These are phyloP conservation scores for Ramalina intermedia DNA, from an alignment of 495 filamentous ascomycete species.

Conservation along the genomic window DNA sequence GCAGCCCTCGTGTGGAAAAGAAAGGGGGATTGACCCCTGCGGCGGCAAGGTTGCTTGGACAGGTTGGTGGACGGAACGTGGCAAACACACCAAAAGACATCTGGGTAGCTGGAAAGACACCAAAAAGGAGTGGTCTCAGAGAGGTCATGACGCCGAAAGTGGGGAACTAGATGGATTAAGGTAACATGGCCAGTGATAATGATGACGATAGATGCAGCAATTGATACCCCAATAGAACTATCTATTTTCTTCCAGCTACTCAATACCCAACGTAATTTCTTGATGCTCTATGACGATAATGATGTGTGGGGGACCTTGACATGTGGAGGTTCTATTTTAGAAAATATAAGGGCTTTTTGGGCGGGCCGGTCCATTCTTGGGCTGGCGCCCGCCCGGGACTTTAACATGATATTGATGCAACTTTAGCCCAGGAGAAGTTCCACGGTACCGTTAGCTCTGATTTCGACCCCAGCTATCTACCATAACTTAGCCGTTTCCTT, in stretches of 20 bases:
- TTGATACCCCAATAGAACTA: not conserved
- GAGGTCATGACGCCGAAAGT: conserved; percentile 39
- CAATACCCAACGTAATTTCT: too few species aligned
- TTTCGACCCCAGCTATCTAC: not conserved
- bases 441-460: too few species aligned
- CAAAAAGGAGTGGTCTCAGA: conserved; percentile 26
- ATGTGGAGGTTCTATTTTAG: too few species aligned
- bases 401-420: too few species aligned
- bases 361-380: too few species aligned
- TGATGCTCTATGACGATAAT: too few species aligned
- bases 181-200: not conserved
- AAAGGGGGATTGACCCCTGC: conserved; percentile 50
- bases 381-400: too few species aligned
- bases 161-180: not conserved
- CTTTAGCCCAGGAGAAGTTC: not conserved
- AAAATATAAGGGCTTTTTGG: too few species aligned
- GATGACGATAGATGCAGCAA: not conserved
- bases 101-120: conserved; percentile 28
- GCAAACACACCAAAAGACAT: conserved; percentile 10
- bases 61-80: conserved; percentile 38
- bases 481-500: not conserved
- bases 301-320: too few species aligned
- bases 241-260: too few species aligned
- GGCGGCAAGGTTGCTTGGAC: conserved; percentile 59
- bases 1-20: conserved; percentile 47